Percentiles rank a stretch among this genome's conserved stretches.
Evolutionary conservation across 345 rosid genomes (phyloP).

Genomic region (rapeseed (Brassica napus)): Da-Ae NC_063440.1:14440501-14441000

Average conservation of each 20-base stretch:
- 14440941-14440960: constrained; percentile 1
- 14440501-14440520: constrained; percentile 63
- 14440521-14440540: constrained; percentile 57
- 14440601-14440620: not conserved
- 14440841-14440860: constrained; percentile 79
- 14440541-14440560: constrained; percentile 56
- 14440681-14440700: constrained; percentile 67
- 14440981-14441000: constrained; percentile 95
- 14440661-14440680: constrained; percentile 70
- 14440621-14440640: constrained; percentile 46
- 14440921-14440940: constrained; percentile 11
- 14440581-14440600: constrained; percentile 13
- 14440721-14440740: constrained; percentile 69
- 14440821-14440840: constrained; percentile 55
- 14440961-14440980: constrained; percentile 51
- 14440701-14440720: constrained; percentile 92
- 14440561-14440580: not conserved
- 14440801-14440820: constrained; percentile 81
- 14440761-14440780: too few relatives aligned
- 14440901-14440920: constrained; percentile 44
- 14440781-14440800: constrained; percentile 34
- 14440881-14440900: constrained; percentile 78
- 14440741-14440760: not conserved
- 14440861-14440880: constrained; percentile 93
- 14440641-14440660: constrained; percentile 85